phyloP scores from a whole-genome alignment of 192 early-diverging fungal genomes.

The Thoreauomyces humboldtii region DNA sequence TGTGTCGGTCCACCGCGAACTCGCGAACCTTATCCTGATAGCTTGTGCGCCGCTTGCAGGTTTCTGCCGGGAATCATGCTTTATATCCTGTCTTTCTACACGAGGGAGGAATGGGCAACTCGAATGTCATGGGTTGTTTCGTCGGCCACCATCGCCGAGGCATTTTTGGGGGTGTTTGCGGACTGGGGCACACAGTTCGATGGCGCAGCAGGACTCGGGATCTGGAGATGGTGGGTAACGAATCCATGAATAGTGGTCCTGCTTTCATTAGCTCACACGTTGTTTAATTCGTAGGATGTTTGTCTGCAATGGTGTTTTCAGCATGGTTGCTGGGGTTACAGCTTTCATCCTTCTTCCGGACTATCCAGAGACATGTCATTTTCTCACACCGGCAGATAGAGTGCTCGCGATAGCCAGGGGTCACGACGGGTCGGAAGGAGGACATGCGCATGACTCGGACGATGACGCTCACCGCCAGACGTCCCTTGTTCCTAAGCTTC shows the following conservation, averaged over 20 bases:
- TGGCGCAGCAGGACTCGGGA: conserved; percentile 14
- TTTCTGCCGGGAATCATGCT: conserved; percentile 30
- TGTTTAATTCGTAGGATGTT: background rate
- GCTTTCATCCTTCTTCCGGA: conserved; percentile 28
- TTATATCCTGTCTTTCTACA: conserved; percentile 39
- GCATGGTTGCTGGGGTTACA: conserved; percentile 6
- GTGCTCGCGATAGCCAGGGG: conserved; percentile 32
- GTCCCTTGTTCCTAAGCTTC: background rate
- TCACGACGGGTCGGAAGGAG: conserved; percentile 28
- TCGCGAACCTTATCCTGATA: background rate
- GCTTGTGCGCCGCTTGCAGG: conserved; percentile 1
- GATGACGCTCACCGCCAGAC: background rate
- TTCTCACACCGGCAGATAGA: conserved; percentile 37
- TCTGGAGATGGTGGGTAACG: conserved; percentile 25
- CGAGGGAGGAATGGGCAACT: conserved; percentile 37
- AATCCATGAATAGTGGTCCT: background rate
- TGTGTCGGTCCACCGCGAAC: background rate
- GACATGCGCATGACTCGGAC: conserved; percentile 10
- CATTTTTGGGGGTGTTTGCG: conserved; percentile 29
- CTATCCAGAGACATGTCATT: conserved; percentile 33
- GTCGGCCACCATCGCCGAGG: conserved; percentile 8
- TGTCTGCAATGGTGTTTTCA: conserved; percentile 22
- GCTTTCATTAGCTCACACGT: background rate
- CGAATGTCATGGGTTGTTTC: conserved; percentile 32
- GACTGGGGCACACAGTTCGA: conserved; percentile 20